phyloP scores from a whole-genome alignment of 768 basidiomycete species.

The Exsudoporus frostii region DNA sequence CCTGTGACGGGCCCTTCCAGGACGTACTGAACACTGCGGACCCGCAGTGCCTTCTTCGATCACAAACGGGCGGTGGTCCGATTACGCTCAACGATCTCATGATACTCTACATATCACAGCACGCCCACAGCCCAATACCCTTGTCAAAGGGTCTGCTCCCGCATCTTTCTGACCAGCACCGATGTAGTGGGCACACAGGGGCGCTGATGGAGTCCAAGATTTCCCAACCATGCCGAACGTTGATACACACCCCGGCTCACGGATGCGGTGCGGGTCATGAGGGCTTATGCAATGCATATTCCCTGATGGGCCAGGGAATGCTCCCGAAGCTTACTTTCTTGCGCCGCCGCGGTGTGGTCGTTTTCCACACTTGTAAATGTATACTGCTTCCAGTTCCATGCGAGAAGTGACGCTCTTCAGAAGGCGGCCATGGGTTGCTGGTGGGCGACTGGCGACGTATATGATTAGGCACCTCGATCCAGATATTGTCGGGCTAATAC shows the following conservation, averaged over 20 bases:
- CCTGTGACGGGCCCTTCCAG: constrained; percentile 6
- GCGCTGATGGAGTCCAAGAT: background rate
- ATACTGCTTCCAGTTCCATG: constrained; percentile 6
- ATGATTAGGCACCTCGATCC: constrained; percentile 9
- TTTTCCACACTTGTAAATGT: constrained; percentile 8
- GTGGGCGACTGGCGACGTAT: constrained; percentile 2
- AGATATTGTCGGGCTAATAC: constrained; percentile 1
- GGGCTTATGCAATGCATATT: constrained; percentile 11
- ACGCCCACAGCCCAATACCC: constrained; percentile 24
- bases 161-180: constrained; percentile 1
- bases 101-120: constrained; percentile 18
- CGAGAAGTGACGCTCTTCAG: constrained; percentile 3
- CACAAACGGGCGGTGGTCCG: constrained; percentile 10
- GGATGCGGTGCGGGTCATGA: constrained; percentile 7
- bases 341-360: constrained; percentile 6
- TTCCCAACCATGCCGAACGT: background rate
- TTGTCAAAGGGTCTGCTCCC: constrained; percentile 6
- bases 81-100: constrained; percentile 19
- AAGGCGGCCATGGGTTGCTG: background rate
- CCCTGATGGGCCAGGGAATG: constrained; percentile 4
- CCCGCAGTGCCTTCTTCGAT: constrained; percentile 26
- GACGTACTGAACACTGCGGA: constrained; percentile 19
- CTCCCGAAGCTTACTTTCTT: background rate
- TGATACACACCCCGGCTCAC: background rate
- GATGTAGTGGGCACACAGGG: constrained; percentile 4